A percentile compares a stretch with the other conserved stretches of the same genome.
Conservation (phyloP, 441 rosid species). For the Euphorbia corollata region DNA sequence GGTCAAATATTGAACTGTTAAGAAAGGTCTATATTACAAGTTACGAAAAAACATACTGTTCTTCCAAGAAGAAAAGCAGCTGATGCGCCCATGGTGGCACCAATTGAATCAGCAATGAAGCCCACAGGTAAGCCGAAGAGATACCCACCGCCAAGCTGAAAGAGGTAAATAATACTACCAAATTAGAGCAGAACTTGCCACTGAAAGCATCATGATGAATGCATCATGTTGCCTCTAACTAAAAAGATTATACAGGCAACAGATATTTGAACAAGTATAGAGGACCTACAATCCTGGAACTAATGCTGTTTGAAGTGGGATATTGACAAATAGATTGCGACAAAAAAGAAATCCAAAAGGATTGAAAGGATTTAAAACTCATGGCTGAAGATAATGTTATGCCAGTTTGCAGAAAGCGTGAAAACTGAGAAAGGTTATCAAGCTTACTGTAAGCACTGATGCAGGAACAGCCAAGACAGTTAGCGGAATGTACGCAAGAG, state of each 20-base stretch:
- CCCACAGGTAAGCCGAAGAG: slow-evolving; percentile 93
- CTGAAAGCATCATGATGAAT: neutral
- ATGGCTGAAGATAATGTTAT: neutral
- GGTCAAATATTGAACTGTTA: neutral
- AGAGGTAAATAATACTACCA: slow-evolving; percentile 15
- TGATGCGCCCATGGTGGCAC: slow-evolving; percentile 86
- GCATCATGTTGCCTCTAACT: neutral
- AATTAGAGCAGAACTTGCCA: slow-evolving; percentile 6
- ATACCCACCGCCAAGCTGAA: slow-evolving; percentile 98
- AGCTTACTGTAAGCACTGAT: slow-evolving; percentile 82
- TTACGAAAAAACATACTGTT: slow-evolving; percentile 44
- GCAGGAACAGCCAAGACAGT: slow-evolving; percentile 98
- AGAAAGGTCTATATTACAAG: slow-evolving; percentile 1
- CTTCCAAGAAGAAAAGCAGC: slow-evolving; percentile 94
- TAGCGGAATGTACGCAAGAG: slow-evolving; percentile 86
- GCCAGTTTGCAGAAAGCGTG: slow-evolving; percentile 11
- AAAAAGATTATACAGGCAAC: neutral
- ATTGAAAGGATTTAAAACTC: neutral
- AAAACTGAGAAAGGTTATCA: neutral
- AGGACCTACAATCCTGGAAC: neutral
- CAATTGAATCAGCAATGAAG: slow-evolving; percentile 87
- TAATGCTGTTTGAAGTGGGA: neutral
- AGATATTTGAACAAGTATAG: neutral
- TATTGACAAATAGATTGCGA: neutral
- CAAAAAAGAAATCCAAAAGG: neutral